Conservation (phyloP, 768 basidiomycete species). For the Lentinula boryana region DNA sequence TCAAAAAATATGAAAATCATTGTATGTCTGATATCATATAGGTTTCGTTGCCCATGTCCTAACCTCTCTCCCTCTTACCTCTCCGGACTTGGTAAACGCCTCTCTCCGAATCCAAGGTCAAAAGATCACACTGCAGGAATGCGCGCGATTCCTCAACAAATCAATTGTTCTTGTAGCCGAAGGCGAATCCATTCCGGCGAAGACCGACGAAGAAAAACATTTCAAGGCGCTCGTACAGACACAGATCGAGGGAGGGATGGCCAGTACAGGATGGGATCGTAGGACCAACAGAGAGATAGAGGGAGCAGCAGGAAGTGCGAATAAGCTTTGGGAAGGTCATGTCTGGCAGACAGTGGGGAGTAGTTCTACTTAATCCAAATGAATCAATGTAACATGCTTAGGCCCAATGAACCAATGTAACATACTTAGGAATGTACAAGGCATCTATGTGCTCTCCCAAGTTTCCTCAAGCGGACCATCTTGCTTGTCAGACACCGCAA, state of each 20-base stretch:
- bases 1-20: no score
- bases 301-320: slow-evolving; percentile 13
- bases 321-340: slow-evolving; percentile 16
- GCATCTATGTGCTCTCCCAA: no score
- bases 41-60: slow-evolving; percentile 29
- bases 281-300: slow-evolving; percentile 6
- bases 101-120: slow-evolving; percentile 31
- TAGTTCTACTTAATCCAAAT: not conserved
- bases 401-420: no score
- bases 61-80: slow-evolving; percentile 20
- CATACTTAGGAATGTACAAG: no score
- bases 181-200: not conserved
- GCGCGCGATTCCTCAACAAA: slow-evolving; percentile 16
- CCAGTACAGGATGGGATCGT: slow-evolving; percentile 13
- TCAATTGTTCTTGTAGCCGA: slow-evolving; percentile 4
- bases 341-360: slow-evolving; percentile 11
- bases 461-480: no score
- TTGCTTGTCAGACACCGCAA: no score
- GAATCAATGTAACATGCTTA: no score
- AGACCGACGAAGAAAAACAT: not conserved
- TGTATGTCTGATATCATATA: slow-evolving; percentile 5
- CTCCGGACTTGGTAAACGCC: slow-evolving; percentile 17
- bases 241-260: slow-evolving; percentile 7
- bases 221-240: not conserved
- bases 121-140: slow-evolving; percentile 16